Conservation (phyloP, 2,329 filamentous ascomycete species). For the Xylariaceae sp. region DNA sequence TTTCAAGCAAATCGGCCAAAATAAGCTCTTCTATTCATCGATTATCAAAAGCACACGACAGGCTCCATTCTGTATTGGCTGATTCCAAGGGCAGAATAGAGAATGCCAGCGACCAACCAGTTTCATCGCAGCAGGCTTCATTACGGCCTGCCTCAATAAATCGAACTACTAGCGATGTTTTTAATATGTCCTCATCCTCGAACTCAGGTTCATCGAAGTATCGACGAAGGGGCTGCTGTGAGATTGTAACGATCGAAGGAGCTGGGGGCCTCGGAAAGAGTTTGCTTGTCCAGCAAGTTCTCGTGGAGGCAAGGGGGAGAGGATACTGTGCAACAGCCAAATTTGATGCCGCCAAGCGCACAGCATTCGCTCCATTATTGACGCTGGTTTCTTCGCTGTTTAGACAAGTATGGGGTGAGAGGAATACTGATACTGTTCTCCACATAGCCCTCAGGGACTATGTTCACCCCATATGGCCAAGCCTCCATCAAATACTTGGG, state of each 20-base stretch:
- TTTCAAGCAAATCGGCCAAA: constrained; percentile 41
- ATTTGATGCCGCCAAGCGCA: constrained; percentile 56
- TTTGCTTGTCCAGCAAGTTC: constrained; percentile 57
- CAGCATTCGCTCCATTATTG: constrained; percentile 57
- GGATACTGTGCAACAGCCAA: constrained; percentile 63
- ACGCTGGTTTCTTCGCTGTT: constrained; percentile 62
- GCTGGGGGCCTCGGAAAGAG: constrained; percentile 60
- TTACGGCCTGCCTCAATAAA: constrained; percentile 22
- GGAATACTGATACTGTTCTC: constrained; percentile 58
- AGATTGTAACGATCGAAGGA: constrained; percentile 57
- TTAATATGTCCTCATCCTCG: constrained; percentile 46
- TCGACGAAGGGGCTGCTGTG: constrained; percentile 56
- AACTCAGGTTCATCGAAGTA: constrained; percentile 53
- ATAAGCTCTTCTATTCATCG: constrained; percentile 36
- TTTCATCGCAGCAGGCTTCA: constrained; percentile 36
- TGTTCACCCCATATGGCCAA: constrained; percentile 58
- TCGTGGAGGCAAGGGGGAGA: constrained; percentile 53
- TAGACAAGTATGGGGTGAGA: constrained; percentile 62
- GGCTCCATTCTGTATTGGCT: constrained; percentile 45
- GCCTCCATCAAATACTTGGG: constrained; percentile 55
- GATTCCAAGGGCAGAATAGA: constrained; percentile 46
- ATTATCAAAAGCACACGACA: constrained; percentile 44
- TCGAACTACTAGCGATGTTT: constrained; percentile 41
- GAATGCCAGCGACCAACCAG: constrained; percentile 39
- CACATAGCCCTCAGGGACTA: constrained; percentile 58